These are phyloP conservation scores for Nicotiana rustica DNA, from an alignment of 305 asterid genomes.

Conservation along the genomic window DNA sequence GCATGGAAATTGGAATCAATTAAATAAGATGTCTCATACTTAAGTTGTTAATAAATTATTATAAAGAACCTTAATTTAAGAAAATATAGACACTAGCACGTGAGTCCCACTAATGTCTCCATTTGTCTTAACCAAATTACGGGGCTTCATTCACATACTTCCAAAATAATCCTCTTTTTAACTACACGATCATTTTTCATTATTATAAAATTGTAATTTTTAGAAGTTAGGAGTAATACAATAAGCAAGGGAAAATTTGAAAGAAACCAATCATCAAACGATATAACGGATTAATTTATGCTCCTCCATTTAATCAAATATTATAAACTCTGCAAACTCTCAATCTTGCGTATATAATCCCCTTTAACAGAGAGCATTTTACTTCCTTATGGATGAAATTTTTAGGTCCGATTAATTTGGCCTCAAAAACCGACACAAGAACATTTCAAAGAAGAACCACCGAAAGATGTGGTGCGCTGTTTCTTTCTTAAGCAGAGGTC, in stretches of 20 bases:
- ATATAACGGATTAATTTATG: too few species aligned
- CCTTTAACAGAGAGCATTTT: too few species aligned
- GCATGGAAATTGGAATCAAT: background rate
- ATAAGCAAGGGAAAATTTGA: background rate
- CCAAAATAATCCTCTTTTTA: constrained; percentile 41
- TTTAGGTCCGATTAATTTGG: too few species aligned
- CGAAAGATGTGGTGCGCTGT: too few species aligned
- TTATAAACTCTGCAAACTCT: too few species aligned
- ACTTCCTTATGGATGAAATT: too few species aligned
- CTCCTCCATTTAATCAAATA: too few species aligned
- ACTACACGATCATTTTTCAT: background rate
- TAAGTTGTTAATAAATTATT: background rate
- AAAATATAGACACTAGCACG: constrained; percentile 32
- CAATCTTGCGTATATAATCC: too few species aligned
- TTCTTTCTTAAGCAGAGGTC: too few species aligned
- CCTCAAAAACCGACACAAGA: too few species aligned
- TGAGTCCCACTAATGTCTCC: constrained; percentile 33
- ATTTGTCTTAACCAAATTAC: constrained; percentile 29
- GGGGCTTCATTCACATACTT: constrained; percentile 35
- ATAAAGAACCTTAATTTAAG: background rate
- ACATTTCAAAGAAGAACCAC: too few species aligned
- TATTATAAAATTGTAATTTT: background rate
- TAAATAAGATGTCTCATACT: background rate
- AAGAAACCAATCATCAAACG: background rate
- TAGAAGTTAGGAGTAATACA: background rate